Evolutionary conservation across 495 filamentous ascomycete genomes (phyloP), one percentile per base, ranked within the genome.

Genomic region (Neurospora pannonica): DNA sequence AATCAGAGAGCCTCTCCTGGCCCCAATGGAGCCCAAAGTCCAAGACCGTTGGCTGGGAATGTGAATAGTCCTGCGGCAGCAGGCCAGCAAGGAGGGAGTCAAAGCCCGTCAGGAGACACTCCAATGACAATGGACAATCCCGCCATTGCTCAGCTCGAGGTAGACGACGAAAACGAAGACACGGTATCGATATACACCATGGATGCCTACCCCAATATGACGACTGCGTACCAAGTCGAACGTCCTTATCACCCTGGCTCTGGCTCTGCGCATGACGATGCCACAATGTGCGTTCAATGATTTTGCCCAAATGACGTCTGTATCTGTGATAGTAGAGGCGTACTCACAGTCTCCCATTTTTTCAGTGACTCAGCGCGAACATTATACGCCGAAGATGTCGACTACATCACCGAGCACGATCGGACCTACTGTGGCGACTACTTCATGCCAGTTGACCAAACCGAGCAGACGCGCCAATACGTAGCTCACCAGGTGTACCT

Each of bases 381-480:
- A 6, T 81, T 91, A 70, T 88, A 87, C 72, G 86, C 86, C 71
- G 79, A 86, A 9, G 86, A 87, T 73, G 80, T 92, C 70, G 84
- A 88, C 74, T 87, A 87, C 75, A 79, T 88, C 39, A 75, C 85
- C 24, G 91, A 93, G 76, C 87, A 94, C 81, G 89, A 86, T 48
- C 89, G 92, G 28, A 86, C 87, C 74, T 95, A 95, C 80, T 90
- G 87, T 79, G 85, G 87, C 38, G 83, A 84, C 71, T 94, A 94
- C 81, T 91, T 86, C 80, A 91, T 94, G 89, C 93, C 93, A 38
- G 90, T 91, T 81, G 92, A 95, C 77, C 88, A 92, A 73, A 81
- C 86, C 43, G 93, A 95, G 78, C 90, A 93, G 77, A 91, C 88
- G 21, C 90, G 93, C 38, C 83, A 92, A 74, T 88, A 89, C 75